Base-by-base conservation (phyloP, 1,284 basidiomycete genomes). In the Pholiota adiposa region DNA sequence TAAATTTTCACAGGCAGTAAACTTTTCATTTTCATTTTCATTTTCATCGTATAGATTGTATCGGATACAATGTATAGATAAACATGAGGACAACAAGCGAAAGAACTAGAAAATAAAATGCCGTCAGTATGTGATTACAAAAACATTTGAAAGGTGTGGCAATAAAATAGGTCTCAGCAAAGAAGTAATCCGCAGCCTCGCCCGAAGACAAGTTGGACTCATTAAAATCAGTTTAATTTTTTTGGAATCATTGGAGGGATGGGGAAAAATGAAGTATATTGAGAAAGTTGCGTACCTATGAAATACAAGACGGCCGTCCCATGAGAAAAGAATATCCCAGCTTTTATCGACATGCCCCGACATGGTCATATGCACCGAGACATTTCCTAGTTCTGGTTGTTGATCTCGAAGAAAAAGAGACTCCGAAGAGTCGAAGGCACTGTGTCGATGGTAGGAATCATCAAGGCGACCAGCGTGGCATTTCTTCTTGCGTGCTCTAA, bases 171-270 rank as follows among this genome's bases (percentile, higher is more conserved):
- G 70, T 72, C 76, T 77, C 76, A 78, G 72, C 51, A 64, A 67
- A 66, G 66, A 72, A 68, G 58, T 58, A 65, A 65, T 77, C 74
- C 70, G 70, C 76, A 72, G 62, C 56, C 68, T 62, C 73, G 64
- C 67, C 70, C 41, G 53, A 65, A 67, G 65, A 72, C 69, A 65
- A 65, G 66, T 79, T 71, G 68, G 73, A 74, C 76, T 79, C 77
- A 77, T 79, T 78, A 77, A 79, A 78, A 79, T 78, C 77, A 77
- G 77, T 75, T 67, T 76, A 68, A 69, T 61, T 73, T n/a, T 33
- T 76, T 72, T 71, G 54, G 59, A 72, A 75, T 78, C 76, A 75
- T 77, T 59, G 76, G 74, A 68, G 31, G 36, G 44, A 51, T n/a
- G 38, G 58, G 48, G 33, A 27, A 51, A 31, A 58, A 48, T 46